phyloP scores from a whole-genome alignment of 2,329 filamentous ascomycete species.

The Aphanoascus verrucosus region DNA sequence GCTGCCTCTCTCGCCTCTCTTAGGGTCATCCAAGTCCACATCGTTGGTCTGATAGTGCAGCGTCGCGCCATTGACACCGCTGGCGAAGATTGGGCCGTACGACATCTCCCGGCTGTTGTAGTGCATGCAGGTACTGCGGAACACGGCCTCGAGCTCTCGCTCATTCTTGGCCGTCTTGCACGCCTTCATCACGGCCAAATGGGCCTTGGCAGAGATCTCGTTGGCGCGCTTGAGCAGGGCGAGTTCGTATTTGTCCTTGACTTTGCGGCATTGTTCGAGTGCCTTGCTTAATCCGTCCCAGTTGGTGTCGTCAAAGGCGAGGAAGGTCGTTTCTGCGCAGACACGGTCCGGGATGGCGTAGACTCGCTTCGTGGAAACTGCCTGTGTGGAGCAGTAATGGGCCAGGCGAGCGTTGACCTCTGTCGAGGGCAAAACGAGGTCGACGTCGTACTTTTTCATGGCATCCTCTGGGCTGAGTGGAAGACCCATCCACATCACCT shows the following conservation, averaged over 20 bases:
- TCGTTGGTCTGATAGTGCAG: constrained; percentile 82
- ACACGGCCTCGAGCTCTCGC: constrained; percentile 70
- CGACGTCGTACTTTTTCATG: constrained; percentile 65
- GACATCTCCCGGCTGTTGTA: constrained; percentile 66
- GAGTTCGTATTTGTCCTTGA: constrained; percentile 81
- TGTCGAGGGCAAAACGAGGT: constrained; percentile 60
- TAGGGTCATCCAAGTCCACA: constrained; percentile 49
- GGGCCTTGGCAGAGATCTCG: constrained; percentile 64
- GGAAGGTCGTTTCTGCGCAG: constrained; percentile 59
- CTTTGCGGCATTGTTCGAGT: constrained; percentile 68
- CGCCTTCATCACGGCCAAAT: constrained; percentile 58
- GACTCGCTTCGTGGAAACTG: constrained; percentile 42
- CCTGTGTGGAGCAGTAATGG: constrained; percentile 29
- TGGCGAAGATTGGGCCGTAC: constrained; percentile 80
- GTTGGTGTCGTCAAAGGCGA: constrained; percentile 57
- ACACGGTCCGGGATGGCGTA: constrained; percentile 73
- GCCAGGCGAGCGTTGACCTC: constrained; percentile 67
- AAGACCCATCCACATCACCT: constrained; percentile 86
- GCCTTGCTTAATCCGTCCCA: constrained; percentile 51
- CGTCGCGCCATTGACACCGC: constrained; percentile 70
- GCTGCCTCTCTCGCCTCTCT: constrained; percentile 47
- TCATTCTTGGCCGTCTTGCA: constrained; percentile 60
- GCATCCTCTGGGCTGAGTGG: constrained; percentile 70
- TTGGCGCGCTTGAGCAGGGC: constrained; percentile 72
- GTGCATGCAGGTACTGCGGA: constrained; percentile 60